A percentile compares a stretch with the other conserved stretches of the same genome.
Conservation (phyloP, 352 stramenopile genomes). For the Saprolegnia parasitica region DNA sequence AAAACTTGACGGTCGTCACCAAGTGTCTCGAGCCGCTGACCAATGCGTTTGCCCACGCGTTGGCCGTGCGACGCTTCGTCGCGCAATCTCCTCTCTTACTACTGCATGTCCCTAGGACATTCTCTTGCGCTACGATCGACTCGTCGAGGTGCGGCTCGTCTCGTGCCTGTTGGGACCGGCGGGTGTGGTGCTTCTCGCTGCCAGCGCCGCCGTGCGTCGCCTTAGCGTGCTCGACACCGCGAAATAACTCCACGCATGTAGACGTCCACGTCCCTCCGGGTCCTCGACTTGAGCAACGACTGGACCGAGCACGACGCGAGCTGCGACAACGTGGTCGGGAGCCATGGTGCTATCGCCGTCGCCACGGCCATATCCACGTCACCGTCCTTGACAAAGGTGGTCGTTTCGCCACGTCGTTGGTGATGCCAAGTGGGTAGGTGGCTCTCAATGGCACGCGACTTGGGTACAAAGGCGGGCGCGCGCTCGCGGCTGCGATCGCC, state of each 20-base stretch:
- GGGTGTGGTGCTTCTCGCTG: constrained; percentile 9
- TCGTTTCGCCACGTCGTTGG: background rate
- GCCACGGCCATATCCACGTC: background rate
- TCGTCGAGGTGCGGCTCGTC: constrained; percentile 8
- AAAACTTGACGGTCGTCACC: background rate
- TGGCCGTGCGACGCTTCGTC: background rate
- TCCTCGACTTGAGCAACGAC: constrained; percentile 27
- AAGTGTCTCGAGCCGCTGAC: constrained; percentile 19
- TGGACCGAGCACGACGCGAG: background rate
- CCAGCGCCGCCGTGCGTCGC: background rate
- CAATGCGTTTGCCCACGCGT: constrained; percentile 24
- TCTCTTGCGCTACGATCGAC: background rate
- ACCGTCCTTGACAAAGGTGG: constrained; percentile 15
- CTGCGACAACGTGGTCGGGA: constrained; percentile 5
- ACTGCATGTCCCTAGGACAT: constrained; percentile 17
- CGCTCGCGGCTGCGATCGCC: background rate
- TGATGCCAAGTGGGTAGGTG: background rate
- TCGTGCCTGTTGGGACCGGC: constrained; percentile 20
- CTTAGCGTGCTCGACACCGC: background rate
- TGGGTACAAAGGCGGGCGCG: constrained; percentile 1
- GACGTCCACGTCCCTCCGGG: background rate
- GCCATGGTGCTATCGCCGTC: constrained; percentile 2
- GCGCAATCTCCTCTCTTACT: background rate
- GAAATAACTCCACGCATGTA: background rate
- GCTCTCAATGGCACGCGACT: constrained; percentile 19